These are phyloP conservation scores for Metschnikowia cerradonensis DNA, from an alignment of 805 yeast species.

Conservation along the genomic window DNA sequence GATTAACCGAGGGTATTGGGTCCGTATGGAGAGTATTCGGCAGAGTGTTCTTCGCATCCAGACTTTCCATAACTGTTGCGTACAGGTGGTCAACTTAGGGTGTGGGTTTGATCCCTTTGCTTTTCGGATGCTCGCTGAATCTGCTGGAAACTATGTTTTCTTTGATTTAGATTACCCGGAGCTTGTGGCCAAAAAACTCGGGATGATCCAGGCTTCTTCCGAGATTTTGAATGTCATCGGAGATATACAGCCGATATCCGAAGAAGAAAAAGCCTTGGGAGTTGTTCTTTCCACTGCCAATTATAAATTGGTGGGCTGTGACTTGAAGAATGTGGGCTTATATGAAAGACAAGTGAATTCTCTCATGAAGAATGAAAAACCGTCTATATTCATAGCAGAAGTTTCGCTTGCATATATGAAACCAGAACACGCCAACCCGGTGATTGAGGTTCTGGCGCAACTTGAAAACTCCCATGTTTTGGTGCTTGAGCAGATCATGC, in stretches of 20 bases:
- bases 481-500: slow-evolving; percentile 67
- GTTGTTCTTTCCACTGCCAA: slow-evolving; percentile 11
- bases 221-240: slow-evolving; percentile 50
- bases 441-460: slow-evolving; percentile 47
- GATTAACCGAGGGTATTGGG: slow-evolving; percentile 80
- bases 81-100: slow-evolving; percentile 62
- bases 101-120: slow-evolving; percentile 63
- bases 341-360: slow-evolving; percentile 30
- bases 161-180: slow-evolving; percentile 77
- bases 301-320: slow-evolving; percentile 64
- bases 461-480: slow-evolving; percentile 55
- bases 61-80: slow-evolving; percentile 19
- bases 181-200: slow-evolving; percentile 51
- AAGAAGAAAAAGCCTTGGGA: slow-evolving; percentile 16
- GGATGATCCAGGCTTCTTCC: slow-evolving; percentile 45
- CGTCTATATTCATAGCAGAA: slow-evolving; percentile 69
- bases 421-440: slow-evolving; percentile 58
- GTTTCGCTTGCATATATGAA: slow-evolving; percentile 81
- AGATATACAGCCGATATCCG: background rate
- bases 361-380: slow-evolving; percentile 27
- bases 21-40: slow-evolving; percentile 67
- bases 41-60: slow-evolving; percentile 48
- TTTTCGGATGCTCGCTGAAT: slow-evolving; percentile 32
- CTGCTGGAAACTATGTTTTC: slow-evolving; percentile 37
- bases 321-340: slow-evolving; percentile 46